A percentile compares a stretch with the other conserved stretches of the same genome.
Evolutionary conservation across 495 filamentous ascomycete genomes (phyloP).

Genomic region (Pseudomonodictys pantanalensis): DNA sequence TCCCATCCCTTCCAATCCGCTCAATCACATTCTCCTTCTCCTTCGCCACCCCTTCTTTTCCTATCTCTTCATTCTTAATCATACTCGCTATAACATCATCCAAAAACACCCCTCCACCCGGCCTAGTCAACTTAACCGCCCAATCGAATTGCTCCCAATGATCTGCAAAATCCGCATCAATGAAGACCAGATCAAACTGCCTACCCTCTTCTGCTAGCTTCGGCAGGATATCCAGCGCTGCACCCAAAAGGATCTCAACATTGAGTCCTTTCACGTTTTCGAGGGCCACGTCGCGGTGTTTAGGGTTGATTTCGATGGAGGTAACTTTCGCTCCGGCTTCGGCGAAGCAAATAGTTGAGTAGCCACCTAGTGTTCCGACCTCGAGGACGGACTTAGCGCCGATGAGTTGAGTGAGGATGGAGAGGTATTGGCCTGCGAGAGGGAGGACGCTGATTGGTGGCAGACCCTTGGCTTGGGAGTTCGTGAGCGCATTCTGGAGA

Average conservation of each 20-base stretch:
- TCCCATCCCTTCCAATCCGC: not conserved
- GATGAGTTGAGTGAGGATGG: slow-evolving; percentile 34
- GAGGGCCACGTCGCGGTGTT: slow-evolving; percentile 45
- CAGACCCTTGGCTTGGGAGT: slow-evolving; percentile 2
- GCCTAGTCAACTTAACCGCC: slow-evolving; percentile 43
- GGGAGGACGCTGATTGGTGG: slow-evolving; percentile 44
- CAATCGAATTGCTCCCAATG: slow-evolving; percentile 50
- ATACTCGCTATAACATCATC: slow-evolving; percentile 48
- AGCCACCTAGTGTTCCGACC: slow-evolving; percentile 53
- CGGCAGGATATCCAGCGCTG: slow-evolving; percentile 47
- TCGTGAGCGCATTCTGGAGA: not conserved
- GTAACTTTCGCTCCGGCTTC: slow-evolving; percentile 45
- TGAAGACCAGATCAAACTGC: slow-evolving; percentile 51
- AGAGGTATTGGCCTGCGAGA: slow-evolving; percentile 45
- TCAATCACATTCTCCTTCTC: too few species aligned
- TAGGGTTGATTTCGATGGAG: slow-evolving; percentile 46
- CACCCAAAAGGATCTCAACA: slow-evolving; percentile 49
- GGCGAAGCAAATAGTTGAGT: slow-evolving; percentile 53
- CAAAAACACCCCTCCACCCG: slow-evolving; percentile 39
- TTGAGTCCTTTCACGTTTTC: slow-evolving; percentile 44
- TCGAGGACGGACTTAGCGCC: slow-evolving; percentile 48
- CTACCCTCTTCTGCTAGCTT: slow-evolving; percentile 43
- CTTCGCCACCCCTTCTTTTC: not conserved
- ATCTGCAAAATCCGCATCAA: slow-evolving; percentile 53
- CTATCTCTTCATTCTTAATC: slow-evolving; percentile 1